phyloP scores from a whole-genome alignment of 192 early-diverging fungal species.

The Chytriomyces sp. region DNA sequence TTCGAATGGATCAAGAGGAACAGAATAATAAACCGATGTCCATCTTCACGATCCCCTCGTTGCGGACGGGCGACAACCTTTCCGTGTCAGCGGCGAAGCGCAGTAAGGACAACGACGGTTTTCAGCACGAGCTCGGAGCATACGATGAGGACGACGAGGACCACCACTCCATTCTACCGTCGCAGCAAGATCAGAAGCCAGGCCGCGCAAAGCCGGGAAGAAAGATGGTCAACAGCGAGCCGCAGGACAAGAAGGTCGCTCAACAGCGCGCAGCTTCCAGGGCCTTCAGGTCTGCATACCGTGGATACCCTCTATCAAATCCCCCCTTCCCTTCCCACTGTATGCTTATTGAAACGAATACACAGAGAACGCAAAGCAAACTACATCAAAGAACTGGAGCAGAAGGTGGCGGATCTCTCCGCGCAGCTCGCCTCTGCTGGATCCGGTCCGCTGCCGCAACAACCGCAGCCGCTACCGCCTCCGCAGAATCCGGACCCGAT shows the following conservation, averaged over 20 bases:
- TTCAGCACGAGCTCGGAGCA: no score
- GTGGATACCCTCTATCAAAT: no score
- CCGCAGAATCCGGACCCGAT: no score
- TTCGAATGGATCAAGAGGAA: no score
- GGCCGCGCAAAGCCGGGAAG: slow-evolving; percentile 19
- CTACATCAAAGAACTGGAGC: slow-evolving; percentile 23
- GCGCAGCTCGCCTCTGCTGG: no score
- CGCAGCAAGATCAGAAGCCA: not conserved
- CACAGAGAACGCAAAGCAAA: slow-evolving; percentile 24
- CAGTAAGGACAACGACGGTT: not conserved
- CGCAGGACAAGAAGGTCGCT: slow-evolving; percentile 50
- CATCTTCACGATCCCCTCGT: no score
- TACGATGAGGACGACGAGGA: not conserved
- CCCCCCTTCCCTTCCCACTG: not conserved
- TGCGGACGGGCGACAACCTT: no score
- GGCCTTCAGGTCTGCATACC: slow-evolving; percentile 28
- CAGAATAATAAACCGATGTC: no score
- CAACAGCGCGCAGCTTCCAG: slow-evolving; percentile 54
- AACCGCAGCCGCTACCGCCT: no score
- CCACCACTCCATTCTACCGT: not conserved
- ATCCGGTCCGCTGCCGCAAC: no score
- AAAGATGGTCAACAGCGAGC: slow-evolving; percentile 45
- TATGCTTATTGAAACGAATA: not conserved
- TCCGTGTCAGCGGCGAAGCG: not conserved
- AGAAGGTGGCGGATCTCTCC: slow-evolving; percentile 11